phyloP scores from a whole-genome alignment of 768 basidiomycete species.

The Agaricus blazei region DNA sequence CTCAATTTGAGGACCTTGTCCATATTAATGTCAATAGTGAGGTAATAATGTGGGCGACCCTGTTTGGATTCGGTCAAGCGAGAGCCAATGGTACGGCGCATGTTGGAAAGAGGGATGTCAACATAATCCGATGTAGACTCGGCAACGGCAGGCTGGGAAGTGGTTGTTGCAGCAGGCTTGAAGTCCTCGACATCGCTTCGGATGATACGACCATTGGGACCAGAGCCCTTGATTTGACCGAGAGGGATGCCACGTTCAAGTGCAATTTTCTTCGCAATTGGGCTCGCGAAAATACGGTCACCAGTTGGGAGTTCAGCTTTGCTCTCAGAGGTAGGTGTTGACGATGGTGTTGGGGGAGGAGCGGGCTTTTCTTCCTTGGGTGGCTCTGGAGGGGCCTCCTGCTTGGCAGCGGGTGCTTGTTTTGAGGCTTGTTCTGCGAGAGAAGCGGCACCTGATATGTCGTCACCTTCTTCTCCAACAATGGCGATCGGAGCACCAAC shows the following conservation, averaged over 20 bases:
- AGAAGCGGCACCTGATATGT: conserved; percentile 76
- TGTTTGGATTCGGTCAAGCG: conserved; percentile 92
- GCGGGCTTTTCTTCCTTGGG: conserved; percentile 31
- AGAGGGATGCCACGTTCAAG: conserved; percentile 91
- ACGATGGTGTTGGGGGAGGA: conserved; percentile 20
- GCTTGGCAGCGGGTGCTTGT: conserved; percentile 31
- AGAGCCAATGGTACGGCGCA: conserved; percentile 89
- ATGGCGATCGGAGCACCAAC: conserved; percentile 92
- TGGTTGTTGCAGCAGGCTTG: conserved; percentile 47
- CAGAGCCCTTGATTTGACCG: conserved; percentile 84
- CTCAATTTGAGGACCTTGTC: conserved; percentile 92
- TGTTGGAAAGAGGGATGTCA: conserved; percentile 88
- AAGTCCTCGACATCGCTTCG: conserved; percentile 94
- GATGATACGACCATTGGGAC: conserved; percentile 91
- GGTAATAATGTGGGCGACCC: conserved; percentile 94
- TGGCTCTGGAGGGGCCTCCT: conserved; percentile 34
- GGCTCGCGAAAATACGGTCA: conserved; percentile 90
- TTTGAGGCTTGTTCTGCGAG: conserved; percentile 59
- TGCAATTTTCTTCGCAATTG: conserved; percentile 96
- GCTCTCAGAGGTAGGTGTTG: conserved; percentile 31
- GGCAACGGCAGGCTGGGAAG: conserved; percentile 43
- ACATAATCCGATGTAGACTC: conserved; percentile 63
- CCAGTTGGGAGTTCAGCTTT: conserved; percentile 58
- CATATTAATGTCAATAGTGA: conserved; percentile 95
- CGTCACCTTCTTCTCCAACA: conserved; percentile 92